These are phyloP conservation scores for Pichia rugopelliculosa DNA, from an alignment of 805 yeast species.

Conservation along the genomic window DNA sequence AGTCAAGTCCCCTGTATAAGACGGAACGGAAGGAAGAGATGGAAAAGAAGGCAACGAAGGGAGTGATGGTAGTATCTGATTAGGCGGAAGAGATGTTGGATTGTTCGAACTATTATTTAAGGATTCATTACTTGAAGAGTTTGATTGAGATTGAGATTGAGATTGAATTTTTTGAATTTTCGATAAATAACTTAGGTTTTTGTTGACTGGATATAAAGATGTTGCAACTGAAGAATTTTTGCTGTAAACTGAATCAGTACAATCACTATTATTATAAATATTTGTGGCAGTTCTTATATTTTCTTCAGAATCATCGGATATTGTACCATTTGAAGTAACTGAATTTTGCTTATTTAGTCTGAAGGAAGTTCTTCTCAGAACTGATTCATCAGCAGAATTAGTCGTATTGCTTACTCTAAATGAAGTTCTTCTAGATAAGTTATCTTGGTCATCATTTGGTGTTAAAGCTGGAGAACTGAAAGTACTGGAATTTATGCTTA, in stretches of 20 bases:
- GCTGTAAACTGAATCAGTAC: background rate
- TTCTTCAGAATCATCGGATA: conserved; percentile 9
- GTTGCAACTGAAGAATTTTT: background rate
- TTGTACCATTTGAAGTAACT: background rate
- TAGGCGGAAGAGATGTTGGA: background rate
- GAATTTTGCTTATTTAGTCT: conserved; percentile 9
- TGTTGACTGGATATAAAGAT: conserved; percentile 3
- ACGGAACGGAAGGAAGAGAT: background rate
- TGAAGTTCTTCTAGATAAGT: conserved; percentile 14
- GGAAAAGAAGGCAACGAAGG: no score
- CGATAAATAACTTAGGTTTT: conserved; percentile 4
- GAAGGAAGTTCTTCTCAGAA: conserved; percentile 15
- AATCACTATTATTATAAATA: background rate
- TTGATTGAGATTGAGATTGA: background rate
- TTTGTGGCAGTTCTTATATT: background rate
- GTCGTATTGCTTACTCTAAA: conserved; percentile 9
- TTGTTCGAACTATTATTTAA: background rate
- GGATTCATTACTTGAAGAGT: conserved; percentile 2
- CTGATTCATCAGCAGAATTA: conserved; percentile 6
- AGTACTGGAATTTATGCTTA: conserved; percentile 13
- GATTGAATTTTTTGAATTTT: conserved; percentile 5
- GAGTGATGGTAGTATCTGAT: background rate
- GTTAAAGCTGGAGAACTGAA: conserved; percentile 14
- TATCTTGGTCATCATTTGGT: conserved; percentile 14
- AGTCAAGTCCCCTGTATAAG: background rate